Base-by-base conservation (phyloP, 2,329 filamentous ascomycete genomes). In the Hymenoscyphus fraxineus region DNA sequence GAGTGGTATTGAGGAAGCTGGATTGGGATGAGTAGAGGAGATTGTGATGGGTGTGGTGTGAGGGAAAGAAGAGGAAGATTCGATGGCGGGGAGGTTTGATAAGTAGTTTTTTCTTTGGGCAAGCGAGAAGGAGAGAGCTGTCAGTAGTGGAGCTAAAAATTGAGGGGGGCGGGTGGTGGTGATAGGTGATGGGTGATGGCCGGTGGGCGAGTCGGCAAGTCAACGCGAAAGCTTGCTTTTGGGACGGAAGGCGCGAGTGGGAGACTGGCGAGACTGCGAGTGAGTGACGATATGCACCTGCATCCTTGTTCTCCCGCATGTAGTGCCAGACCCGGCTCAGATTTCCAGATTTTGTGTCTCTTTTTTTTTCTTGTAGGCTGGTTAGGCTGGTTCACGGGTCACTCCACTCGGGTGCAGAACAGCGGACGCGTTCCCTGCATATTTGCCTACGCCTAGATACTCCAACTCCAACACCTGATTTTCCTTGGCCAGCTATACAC, bases 171-270 rank as follows among this genome's bases (percentile, higher is more conserved):
- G 44, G 44, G 44, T 22, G 19, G 22, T 22, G 12, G 44, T 51
- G 44, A 10, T 51, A 1, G 35, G 35, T 35, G 35, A 35, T 35
- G 35, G 35, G 35, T 35, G 35, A 35, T 35, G 35, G 32, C 4
- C 7, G 32, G 7, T 4, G 35, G 35, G 35, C 9, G 35, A 35
- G 19, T 35, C 13, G 47, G 47, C 22, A 54, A 54, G 47, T 54
- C 19, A 54, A 27, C 9, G 47, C 47, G 47, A 54, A 54, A 54
- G 47, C 47, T 54, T 54, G 47, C 22, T 54, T 51, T 54, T 54
- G 47, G 47, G 47, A 31, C 47, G 47, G 47, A 54, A 54, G 27
- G 47, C 27, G 19, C 19, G 47, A 54, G 47, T 27, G 27, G 27
- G 27, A 27, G 27, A 27, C 27, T 27, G 27, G n/a, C n/a, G n/a